Base-by-base conservation (phyloP, 495 filamentous ascomycete genomes). In the Aspergillus olivimuriae region DNA sequence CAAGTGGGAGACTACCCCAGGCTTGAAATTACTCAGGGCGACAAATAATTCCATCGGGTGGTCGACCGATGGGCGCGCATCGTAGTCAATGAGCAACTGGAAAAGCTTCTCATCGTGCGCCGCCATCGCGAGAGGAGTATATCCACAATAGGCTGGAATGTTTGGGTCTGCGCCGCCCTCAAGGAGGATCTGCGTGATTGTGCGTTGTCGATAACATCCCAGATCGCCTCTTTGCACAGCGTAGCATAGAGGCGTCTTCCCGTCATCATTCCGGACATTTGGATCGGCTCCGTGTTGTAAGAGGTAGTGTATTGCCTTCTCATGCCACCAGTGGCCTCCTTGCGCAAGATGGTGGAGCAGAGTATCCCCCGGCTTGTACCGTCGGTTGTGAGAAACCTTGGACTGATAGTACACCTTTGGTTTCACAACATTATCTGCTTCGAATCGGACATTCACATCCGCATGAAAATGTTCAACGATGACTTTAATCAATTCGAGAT, bases 321-420 rank as follows among this genome's bases (percentile, higher is more conserved):
- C 48, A 4, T 73, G 56, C 73, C 73, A 76, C 65, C 65, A 73
- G 23, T 69, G 53, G 1, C 47, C 43, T 2, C 62, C 65, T 19
- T 44, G 40, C 17, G 62, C 66, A 11, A 74, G 46, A 16, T 47
- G 28, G 48, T 71, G 69, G 3, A 74, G 56, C 23, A 64, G 53
- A 15, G 51, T 61, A 26, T 60, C 52, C 2, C 56, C 56, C 9
- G 46, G 40, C 28, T 49, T 34, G 16, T 47, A 50, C 24, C 41
- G 19, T 12, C 53, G 34, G 0, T 26, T 9, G 7, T 19, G 23
- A 3, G 38, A 23, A 32, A 49, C 41, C 9, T 19, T 39, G 2
- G 55, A 48, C 12, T 47, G 43, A 18, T 36, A 52, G 23, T 42
- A 43, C 12, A 52, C 31, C 20, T 37, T 35, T n/a, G 55, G 51